These are phyloP conservation scores for Cyberlindnera euphorbiiphila DNA, from an alignment of 805 yeast species.

Conservation along the genomic window DNA sequence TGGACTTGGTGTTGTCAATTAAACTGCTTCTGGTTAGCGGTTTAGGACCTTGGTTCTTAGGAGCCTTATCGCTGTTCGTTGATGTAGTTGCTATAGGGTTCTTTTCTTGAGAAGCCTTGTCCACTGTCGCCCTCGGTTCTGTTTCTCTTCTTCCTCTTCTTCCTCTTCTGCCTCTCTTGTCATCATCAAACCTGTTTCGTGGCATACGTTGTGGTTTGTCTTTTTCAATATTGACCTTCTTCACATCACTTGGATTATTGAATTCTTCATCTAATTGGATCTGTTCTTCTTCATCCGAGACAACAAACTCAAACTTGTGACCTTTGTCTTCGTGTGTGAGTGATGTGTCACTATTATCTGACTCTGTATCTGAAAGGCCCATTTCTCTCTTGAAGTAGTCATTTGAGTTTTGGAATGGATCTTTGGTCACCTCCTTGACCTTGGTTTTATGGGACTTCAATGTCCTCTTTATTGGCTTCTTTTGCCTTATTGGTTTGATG, in stretches of 20 bases:
- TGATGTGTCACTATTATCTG: background rate
- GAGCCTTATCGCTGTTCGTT: background rate
- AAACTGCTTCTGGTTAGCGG: slow-evolving; percentile 9
- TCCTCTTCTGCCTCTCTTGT: background rate
- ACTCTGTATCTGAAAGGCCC: slow-evolving; percentile 6
- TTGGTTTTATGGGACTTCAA: no score
- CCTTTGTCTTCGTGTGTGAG: background rate
- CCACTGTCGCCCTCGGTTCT: no score
- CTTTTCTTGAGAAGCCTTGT: no score
- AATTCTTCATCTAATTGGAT: slow-evolving; percentile 15
- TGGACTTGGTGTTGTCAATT: slow-evolving; percentile 2
- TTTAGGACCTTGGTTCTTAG: slow-evolving; percentile 1
- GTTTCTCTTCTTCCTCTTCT: slow-evolving; percentile 1
- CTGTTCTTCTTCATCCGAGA: slow-evolving; percentile 19
- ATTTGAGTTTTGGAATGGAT: slow-evolving; percentile 7
- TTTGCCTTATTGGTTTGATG: no score
- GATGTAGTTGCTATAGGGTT: background rate
- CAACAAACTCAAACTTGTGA: slow-evolving; percentile 10
- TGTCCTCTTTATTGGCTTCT: no score
- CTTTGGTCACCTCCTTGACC: background rate
- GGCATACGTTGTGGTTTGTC: no score
- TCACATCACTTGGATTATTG: slow-evolving; percentile 2
- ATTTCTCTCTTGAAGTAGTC: slow-evolving; percentile 10
- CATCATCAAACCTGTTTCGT: no score
- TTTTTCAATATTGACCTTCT: background rate